Percentiles rank a stretch among this genome's conserved stretches.
These are phyloP conservation scores for Salvia sclarea DNA, from an alignment of 305 asterid genomes.

Conservation along the genomic window DNA sequence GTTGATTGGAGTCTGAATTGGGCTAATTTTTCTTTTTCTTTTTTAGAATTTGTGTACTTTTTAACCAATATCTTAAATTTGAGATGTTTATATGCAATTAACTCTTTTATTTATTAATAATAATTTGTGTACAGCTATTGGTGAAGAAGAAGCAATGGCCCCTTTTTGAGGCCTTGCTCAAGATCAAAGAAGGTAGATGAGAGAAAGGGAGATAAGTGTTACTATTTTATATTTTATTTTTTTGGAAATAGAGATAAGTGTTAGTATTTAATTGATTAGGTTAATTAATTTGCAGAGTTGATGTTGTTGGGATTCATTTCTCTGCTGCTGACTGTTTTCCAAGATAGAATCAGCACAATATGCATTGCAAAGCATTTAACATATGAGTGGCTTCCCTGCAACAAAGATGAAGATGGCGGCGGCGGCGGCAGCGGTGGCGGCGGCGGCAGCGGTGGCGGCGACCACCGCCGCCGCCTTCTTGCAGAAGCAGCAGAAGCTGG, in stretches of 20 bases:
- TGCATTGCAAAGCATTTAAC: conserved; percentile 51
- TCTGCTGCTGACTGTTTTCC: conserved; percentile 40
- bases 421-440: conserved; percentile 1
- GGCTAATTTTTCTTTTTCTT: too few relatives aligned
- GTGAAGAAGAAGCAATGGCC: conserved; percentile 56
- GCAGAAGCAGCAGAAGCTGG: conserved; percentile 28
- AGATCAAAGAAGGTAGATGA: conserved; percentile 64
- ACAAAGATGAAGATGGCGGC: not conserved
- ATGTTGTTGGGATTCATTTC: conserved; percentile 86
- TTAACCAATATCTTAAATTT: too few relatives aligned
- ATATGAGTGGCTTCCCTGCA: conserved; percentile 61
- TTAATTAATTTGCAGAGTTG: conserved; percentile 48
- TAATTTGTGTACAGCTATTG: conserved; percentile 53
- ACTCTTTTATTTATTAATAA: too few relatives aligned
- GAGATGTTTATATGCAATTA: too few relatives aligned
- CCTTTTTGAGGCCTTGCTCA: conserved; percentile 60
- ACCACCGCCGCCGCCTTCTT: conserved; percentile 23
- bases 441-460: conserved; percentile 11
- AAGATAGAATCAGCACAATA: conserved; percentile 29
- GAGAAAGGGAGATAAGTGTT: not conserved
- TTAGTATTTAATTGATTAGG: not conserved
- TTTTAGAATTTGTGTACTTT: too few relatives aligned
- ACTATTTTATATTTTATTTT: too few relatives aligned
- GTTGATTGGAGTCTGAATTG: too few relatives aligned
- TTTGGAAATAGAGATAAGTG: too few relatives aligned